Conservation (phyloP, 2,329 filamentous ascomycete species). For the Talaromyces sp. region DNA sequence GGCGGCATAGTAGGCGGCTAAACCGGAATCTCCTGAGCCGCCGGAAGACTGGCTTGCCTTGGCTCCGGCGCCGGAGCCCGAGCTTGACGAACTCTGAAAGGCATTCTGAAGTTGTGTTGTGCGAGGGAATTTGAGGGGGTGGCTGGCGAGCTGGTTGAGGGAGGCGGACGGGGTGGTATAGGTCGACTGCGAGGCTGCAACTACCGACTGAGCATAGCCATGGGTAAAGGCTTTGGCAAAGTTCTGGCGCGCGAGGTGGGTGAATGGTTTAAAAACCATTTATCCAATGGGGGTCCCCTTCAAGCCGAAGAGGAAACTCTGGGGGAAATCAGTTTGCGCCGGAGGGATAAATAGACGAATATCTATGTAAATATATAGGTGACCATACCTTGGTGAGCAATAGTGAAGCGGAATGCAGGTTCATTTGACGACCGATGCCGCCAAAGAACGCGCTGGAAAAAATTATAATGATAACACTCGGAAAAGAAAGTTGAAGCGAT, state of each 20-base stretch:
- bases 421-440: constrained; percentile 93
- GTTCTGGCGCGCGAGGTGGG: constrained; percentile 91
- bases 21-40: constrained; percentile 54
- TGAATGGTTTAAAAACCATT: constrained; percentile 74
- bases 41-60: constrained; percentile 56
- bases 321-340: constrained; percentile 16
- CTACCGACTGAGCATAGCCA: constrained; percentile 96
- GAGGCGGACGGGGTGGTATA: constrained; percentile 59
- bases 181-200: constrained; percentile 86
- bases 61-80: constrained; percentile 42
- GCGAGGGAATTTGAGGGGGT: constrained; percentile 46
- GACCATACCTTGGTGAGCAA: constrained; percentile 60
- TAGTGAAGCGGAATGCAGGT: constrained; percentile 72
- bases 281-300: constrained; percentile 68
- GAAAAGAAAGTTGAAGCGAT: not conserved
- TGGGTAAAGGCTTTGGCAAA: constrained; percentile 95
- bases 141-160: constrained; percentile 49
- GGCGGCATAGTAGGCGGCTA: constrained; percentile 89
- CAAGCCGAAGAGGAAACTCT: constrained; percentile 56
- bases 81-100: constrained; percentile 59
- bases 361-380: not conserved
- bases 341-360: not conserved
- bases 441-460: constrained; percentile 52
- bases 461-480: not conserved
- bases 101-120: constrained; percentile 68